A percentile compares a stretch with the other conserved stretches of the same genome.
These are phyloP conservation scores for Oryza australiensis DNA, from an alignment of 176 grass and related monocot species.

Conservation along the genomic window DNA sequence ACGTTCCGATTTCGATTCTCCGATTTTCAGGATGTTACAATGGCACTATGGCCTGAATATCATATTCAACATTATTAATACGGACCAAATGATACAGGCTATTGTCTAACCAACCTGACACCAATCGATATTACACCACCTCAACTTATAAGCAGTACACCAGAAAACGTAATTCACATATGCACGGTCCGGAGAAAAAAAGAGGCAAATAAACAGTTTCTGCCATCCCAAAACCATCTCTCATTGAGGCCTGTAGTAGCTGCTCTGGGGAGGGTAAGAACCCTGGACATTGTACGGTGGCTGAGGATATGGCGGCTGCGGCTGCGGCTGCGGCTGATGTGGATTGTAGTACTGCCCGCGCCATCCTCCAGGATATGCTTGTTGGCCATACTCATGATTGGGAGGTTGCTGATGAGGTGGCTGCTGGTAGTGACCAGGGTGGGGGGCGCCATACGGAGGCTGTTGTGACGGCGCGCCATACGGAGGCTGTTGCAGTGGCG, in stretches of 20 bases:
- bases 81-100: slow-evolving; percentile 37
- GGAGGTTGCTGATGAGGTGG: slow-evolving; percentile 46
- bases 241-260: slow-evolving; percentile 85
- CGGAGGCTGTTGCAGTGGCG: slow-evolving; percentile 44
- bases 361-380: slow-evolving; percentile 94
- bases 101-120: slow-evolving; percentile 26
- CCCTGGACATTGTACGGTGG: slow-evolving; percentile 63
- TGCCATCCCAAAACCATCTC: background rate
- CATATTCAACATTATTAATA: slow-evolving; percentile 47
- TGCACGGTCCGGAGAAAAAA: slow-evolving; percentile 14
- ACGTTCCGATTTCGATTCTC: no score
- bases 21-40: no score
- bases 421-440: slow-evolving; percentile 55
- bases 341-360: slow-evolving; percentile 80
- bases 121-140: slow-evolving; percentile 33
- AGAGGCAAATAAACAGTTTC: slow-evolving; percentile 21
- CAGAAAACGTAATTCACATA: slow-evolving; percentile 32
- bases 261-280: slow-evolving; percentile 60
- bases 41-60: background rate
- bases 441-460: slow-evolving; percentile 42
- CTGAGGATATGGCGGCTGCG: slow-evolving; percentile 61
- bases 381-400: slow-evolving; percentile 75
- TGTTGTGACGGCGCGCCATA: slow-evolving; percentile 49
- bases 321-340: slow-evolving; percentile 49
- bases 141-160: slow-evolving; percentile 13